These are phyloP conservation scores for Acanthochlamys bracteata DNA, from an alignment of 106 monocot genomes.

Conservation along the genomic window DNA sequence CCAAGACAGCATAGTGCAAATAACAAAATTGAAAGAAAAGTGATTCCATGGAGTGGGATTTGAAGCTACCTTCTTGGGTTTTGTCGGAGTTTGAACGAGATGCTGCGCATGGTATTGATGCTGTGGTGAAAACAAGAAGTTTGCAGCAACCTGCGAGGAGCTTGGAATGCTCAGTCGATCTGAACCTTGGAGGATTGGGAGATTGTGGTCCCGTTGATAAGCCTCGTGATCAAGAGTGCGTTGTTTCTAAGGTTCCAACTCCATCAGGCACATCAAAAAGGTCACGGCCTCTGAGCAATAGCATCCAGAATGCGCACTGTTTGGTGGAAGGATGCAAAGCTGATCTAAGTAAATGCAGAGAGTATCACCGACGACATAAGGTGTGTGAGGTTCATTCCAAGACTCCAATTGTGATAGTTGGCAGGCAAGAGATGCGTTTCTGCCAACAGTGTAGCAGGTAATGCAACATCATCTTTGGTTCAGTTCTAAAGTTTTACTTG, in stretches of 20 bases:
- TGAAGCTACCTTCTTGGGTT: slow-evolving; percentile 50
- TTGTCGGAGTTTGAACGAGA: slow-evolving; percentile 21
- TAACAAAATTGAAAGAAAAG: background rate
- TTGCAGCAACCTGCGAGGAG: background rate
- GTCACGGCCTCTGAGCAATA: slow-evolving; percentile 13
- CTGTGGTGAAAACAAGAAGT: slow-evolving; percentile 3
- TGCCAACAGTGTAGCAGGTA: slow-evolving; percentile 89
- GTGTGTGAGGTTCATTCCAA: slow-evolving; percentile 72
- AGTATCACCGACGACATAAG: slow-evolving; percentile 68
- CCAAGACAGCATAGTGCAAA: background rate
- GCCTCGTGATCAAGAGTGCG: slow-evolving; percentile 2
- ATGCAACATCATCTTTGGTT: background rate
- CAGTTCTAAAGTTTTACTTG: background rate
- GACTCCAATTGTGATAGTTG: slow-evolving; percentile 55
- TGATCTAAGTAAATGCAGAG: slow-evolving; percentile 62
- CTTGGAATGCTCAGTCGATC: slow-evolving; percentile 41
- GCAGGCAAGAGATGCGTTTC: slow-evolving; percentile 56
- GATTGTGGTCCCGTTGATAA: slow-evolving; percentile 18
- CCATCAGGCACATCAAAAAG: slow-evolving; percentile 31
- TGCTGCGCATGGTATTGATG: background rate
- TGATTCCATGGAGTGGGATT: slow-evolving; percentile 59
- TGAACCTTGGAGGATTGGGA: slow-evolving; percentile 39
- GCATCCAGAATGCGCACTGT: slow-evolving; percentile 21
- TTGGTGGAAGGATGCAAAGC: slow-evolving; percentile 52
- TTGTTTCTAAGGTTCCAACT: background rate